Evolutionary conservation across 768 basidiomycete species (phyloP), one percentile per base, ranked within the genome.

Genomic region (Artomyces pyxidatus): DNA sequence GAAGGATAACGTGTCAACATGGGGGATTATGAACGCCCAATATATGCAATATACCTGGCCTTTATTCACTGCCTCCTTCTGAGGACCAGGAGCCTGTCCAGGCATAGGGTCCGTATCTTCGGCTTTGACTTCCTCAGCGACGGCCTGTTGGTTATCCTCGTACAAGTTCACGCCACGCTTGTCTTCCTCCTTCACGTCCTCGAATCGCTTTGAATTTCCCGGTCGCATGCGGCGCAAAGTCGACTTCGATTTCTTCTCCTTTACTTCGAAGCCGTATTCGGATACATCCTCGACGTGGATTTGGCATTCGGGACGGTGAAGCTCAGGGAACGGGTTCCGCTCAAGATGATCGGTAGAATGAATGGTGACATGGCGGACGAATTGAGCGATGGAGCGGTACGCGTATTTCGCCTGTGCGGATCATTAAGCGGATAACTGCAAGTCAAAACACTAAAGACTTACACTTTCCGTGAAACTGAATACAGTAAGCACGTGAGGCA

Each of bases 401-500:
- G 78, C 78, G 51, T 74, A 78, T 56, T 76, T 76, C 3, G 77
- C 79, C 80, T 82, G 35, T 14, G 14, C 53, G 32, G 42, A 35
- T 21, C 44, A n/a, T 39, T 46, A 14, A 39, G 27, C 27, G 8
- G n/a, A 26, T 17, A 47, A 14, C 10, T 43, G 9, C 30, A 11
- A n/a, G 7, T 4, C 21, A 26, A 3, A 28, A 14, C 6, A 62
- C 12, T 11, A 22, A 30, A 11, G 21, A 57, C 78, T 30, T 53
- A 80, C 81, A 53, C 73, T 74, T 19, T 74, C 65, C 1, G 76
- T 79, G 62, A 84, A 85, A 25, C 72, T 82, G 62, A 87, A 85
- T 6, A 87, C 74, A 1, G 85, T 84, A 49, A 84, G 65, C 30
- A 85, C 85, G 65, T 88, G 85, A 47, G 82, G 83, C 71, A 82